phyloP scores from a whole-genome alignment of 2,329 filamentous ascomycete genomes.

The Botryotinia narcissicola region DNA sequence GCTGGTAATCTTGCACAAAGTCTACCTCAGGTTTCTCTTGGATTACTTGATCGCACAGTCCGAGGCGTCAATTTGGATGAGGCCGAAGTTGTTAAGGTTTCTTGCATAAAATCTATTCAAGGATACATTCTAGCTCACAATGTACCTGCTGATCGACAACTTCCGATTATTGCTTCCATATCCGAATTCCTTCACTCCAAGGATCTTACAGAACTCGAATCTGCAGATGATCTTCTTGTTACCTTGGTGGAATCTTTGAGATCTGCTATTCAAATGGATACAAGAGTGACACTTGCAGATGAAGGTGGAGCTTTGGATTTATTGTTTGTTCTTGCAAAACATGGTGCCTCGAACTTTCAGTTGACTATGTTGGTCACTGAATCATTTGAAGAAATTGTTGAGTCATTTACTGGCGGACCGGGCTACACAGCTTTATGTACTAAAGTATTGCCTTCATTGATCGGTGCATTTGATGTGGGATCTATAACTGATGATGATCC shows the following conservation, averaged over 20 bases:
- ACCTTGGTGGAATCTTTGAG: conserved; percentile 84
- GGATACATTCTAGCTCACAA: conserved; percentile 54
- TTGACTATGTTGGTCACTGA: conserved; percentile 84
- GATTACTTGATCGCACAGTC: conserved; percentile 70
- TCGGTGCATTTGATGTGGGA: conserved; percentile 84
- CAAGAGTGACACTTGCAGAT: conserved; percentile 67
- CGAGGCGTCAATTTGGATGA: conserved; percentile 71
- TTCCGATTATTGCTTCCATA: conserved; percentile 57
- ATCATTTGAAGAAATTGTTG: conserved; percentile 84
- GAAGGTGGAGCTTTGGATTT: conserved; percentile 75
- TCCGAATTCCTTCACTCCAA: conserved; percentile 74
- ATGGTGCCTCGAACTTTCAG: conserved; percentile 87
- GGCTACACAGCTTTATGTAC: conserved; percentile 76
- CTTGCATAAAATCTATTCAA: conserved; percentile 85
- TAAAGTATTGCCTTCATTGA: conserved; percentile 84
- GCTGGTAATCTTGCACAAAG: conserved; percentile 76
- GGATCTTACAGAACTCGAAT: conserved; percentile 78
- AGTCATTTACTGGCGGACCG: conserved; percentile 62
- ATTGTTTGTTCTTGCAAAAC: conserved; percentile 84
- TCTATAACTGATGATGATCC: conserved; percentile 81
- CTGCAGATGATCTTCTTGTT: conserved; percentile 88
- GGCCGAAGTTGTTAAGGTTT: conserved; percentile 86
- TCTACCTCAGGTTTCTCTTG: conserved; percentile 56
- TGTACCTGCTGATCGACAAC: conserved; percentile 56
- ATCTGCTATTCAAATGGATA: conserved; percentile 77